Base-by-base conservation (phyloP, 495 filamentous ascomycete genomes). In the Hypoxylon rickii region DNA sequence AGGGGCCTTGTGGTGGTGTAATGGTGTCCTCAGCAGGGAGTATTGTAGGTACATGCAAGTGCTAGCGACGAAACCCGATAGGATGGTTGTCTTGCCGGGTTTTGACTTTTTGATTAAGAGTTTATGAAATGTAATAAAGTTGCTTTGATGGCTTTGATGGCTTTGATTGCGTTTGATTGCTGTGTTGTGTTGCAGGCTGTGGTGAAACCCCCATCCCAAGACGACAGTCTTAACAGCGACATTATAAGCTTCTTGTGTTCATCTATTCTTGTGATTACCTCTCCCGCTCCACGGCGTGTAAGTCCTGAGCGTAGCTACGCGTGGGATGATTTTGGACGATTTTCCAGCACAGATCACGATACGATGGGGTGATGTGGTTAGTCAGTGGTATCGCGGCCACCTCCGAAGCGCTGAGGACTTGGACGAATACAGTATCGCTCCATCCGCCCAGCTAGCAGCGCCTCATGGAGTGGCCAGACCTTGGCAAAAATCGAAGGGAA, bases 31-130 rank as follows among this genome's bases (percentile, higher is more conserved):
- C 13, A 61, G 34, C 44, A 61, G 39, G 13, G 58, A 42, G 58
- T 62, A 62, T 37, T 51, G 46, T 37, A 62, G 37, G 58, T 62
- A 62, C 52, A 62, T 56, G 58, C 58, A 62, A 47, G 26, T 31
- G 16, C 7, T 42, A 22, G 44, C 13, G 26, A 32, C 15, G 16
- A 43, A 33, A 45, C 44, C 26, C n/a, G n/a, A n/a, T 49, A 32
- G 39, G 34, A 44, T 44, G 49, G 37, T 36, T 48, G n/a, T n/a
- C n/a, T n/a, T n/a, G n/a, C n/a, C n/a, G n/a, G 38, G 33, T n/a
- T 58, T 36, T 3, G 3, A n/a, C 8, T 34, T n/a, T 34, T 31
- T 34, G 10, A n/a, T 34, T 3, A 34, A n/a, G n/a, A 26, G 15
- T 44, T 44, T 22, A 6, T 29, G 8, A 11, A 18, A 34, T 17